phyloP scores from a whole-genome alignment of 192 early-diverging fungal genomes.

The Cetraspora pellucida region DNA sequence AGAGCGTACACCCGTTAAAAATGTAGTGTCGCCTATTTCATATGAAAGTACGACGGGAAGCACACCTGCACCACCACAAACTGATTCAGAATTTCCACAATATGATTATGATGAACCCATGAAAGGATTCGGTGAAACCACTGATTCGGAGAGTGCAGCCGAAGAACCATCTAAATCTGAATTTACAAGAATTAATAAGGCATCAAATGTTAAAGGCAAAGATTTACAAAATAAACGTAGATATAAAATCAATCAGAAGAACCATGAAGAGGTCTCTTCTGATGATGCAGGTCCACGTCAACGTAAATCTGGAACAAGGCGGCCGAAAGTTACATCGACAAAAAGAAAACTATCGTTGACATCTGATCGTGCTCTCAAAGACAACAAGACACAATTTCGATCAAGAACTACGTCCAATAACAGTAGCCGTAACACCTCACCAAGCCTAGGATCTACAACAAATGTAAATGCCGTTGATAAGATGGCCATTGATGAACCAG shows the following conservation, averaged over 20 bases:
- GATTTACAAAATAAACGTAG: constrained; percentile 5
- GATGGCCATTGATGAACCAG: constrained; percentile 2
- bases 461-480: background rate
- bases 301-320: background rate
- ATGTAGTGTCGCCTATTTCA: background rate
- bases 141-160: background rate
- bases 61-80: background rate
- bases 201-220: background rate
- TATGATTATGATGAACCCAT: background rate
- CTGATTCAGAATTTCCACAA: constrained; percentile 1
- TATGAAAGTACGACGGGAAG: constrained; percentile 18
- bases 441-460: background rate
- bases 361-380: background rate
- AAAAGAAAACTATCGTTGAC: background rate
- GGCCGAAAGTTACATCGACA: background rate
- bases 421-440: background rate
- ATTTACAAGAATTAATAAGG: background rate
- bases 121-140: background rate
- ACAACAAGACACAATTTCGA: background rate
- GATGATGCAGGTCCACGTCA: background rate
- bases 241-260: background rate
- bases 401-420: constrained; percentile 14
- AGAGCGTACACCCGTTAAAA: background rate
- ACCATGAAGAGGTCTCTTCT: background rate
- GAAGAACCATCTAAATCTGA: background rate